Base-by-base conservation (phyloP, 345 rosid species). In the Clausena lansium region DNA sequence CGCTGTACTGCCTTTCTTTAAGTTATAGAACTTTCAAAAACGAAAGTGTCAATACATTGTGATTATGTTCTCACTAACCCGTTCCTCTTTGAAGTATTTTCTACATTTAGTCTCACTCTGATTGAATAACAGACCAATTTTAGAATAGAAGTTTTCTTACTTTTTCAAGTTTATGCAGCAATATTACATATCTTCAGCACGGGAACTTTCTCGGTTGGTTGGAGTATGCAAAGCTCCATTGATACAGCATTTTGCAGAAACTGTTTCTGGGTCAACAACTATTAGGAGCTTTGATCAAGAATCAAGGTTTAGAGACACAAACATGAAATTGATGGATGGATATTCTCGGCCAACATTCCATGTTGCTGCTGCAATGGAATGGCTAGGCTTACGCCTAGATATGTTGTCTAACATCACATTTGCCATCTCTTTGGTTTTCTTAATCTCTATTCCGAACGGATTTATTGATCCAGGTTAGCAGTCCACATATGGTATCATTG, bases 151-250 rank as follows among this genome's bases (percentile, higher is more conserved):
- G 52, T 24, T 73, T 35, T 35, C 54, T 73, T 45, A 57, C 35
- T 9, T 1, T 28, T 28, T 74, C 20, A 4, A 5, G 8, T 22
- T 15, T 41, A 7, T 76, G 60, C 65, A 76, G 78, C 69, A 59
- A 69, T 61, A 68, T 58, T 77, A 77, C 80, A 59, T 59, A 30
- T 39, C 75, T 22, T 41, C 69, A 50, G 97, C 94, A 22, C 81
- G 95, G 78, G 97, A 94, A 76, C 88, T 94, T 52, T 80, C 98
- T 0, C 80, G 97, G 69, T 79, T 94, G 82, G 85, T 85, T 76
- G 97, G 97, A 84, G 92, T 91, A 35, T 87, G 92, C 86, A 88
- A 87, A 88, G 97, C 91, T 67, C 98, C 98, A 62, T 82, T 89
- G 52, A 89, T 93, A 66, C 98, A 94, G 67, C 90, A 91, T 86